Conservation (phyloP, 1,284 basidiomycete species). For the Cryptococcus sp. region DNA sequence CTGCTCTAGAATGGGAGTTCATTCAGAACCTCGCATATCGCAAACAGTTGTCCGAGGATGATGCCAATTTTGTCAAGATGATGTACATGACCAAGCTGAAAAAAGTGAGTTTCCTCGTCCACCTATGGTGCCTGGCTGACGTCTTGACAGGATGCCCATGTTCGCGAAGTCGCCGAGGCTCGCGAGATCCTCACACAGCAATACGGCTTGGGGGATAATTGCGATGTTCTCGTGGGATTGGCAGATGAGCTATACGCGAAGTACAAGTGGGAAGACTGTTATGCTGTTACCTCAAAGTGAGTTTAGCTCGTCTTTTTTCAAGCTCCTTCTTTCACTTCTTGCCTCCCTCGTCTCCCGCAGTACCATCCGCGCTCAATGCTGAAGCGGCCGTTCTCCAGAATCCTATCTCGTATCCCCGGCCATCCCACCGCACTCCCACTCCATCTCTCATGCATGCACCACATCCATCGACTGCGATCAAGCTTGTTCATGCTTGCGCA, state of each 20-base stretch:
- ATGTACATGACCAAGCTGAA: constrained; percentile 90
- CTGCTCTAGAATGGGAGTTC: constrained; percentile 87
- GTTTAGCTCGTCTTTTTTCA: constrained; percentile 16
- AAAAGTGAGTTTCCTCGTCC: constrained; percentile 58
- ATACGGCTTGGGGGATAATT: constrained; percentile 80
- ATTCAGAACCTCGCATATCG: constrained; percentile 79
- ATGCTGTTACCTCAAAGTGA: constrained; percentile 78
- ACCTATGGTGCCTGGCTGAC: neutral
- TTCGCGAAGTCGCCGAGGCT: constrained; percentile 75
- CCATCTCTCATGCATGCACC: constrained; percentile 96
- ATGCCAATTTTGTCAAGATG: constrained; percentile 83
- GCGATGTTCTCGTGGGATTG: constrained; percentile 87
- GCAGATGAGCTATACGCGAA: constrained; percentile 87
- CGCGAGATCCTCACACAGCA: constrained; percentile 72
- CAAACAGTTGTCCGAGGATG: constrained; percentile 73
- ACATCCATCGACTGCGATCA: constrained; percentile 85
- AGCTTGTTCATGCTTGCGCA: constrained; percentile 94
- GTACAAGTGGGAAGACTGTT: constrained; percentile 93
- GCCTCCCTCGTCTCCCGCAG: too few relatives aligned
- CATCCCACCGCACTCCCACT: constrained; percentile 86
- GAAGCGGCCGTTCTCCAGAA: constrained; percentile 58
- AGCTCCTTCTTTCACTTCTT: too few relatives aligned
- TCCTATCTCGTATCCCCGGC: constrained; percentile 74
- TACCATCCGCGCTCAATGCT: neutral
- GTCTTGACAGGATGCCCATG: constrained; percentile 65